Conservation (phyloP, 2,329 filamentous ascomycete species). For the Dactylonectria macrodidyma region DNA sequence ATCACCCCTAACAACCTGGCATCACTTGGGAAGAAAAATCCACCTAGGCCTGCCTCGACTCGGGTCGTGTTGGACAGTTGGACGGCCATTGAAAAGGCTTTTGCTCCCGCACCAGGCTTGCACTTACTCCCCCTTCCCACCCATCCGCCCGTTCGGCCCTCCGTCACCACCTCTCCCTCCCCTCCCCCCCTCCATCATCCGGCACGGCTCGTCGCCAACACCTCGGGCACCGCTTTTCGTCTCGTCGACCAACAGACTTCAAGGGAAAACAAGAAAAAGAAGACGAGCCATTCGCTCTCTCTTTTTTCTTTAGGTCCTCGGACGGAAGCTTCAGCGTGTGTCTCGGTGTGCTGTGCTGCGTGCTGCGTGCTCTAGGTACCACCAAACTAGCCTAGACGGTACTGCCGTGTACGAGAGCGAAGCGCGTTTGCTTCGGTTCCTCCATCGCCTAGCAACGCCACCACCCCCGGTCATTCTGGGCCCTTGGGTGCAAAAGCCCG, state of each 20-base stretch:
- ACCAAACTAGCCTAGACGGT: background rate
- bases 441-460: constrained; percentile 48
- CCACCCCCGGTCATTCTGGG: constrained; percentile 41
- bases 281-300: constrained; percentile 36
- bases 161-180: constrained; percentile 18
- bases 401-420: constrained; percentile 18
- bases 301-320: constrained; percentile 25
- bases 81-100: constrained; percentile 59
- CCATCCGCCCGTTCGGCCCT: constrained; percentile 48
- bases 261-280: constrained; percentile 22
- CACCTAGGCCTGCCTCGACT: constrained; percentile 38
- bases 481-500: constrained; percentile 32
- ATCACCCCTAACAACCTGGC: constrained; percentile 55
- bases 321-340: constrained; percentile 24
- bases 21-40: constrained; percentile 50
- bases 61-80: constrained; percentile 39
- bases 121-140: constrained; percentile 48
- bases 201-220: constrained; percentile 26
- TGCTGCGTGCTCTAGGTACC: constrained; percentile 9
- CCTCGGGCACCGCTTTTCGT: constrained; percentile 16
- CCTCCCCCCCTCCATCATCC: constrained; percentile 21
- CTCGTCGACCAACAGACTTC: constrained; percentile 25
- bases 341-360: constrained; percentile 14
- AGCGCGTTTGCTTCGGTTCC: constrained; percentile 38
- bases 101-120: constrained; percentile 53